Base-by-base conservation (phyloP, 2,329 filamentous ascomycete genomes). In the Microascus cirrosus region DNA sequence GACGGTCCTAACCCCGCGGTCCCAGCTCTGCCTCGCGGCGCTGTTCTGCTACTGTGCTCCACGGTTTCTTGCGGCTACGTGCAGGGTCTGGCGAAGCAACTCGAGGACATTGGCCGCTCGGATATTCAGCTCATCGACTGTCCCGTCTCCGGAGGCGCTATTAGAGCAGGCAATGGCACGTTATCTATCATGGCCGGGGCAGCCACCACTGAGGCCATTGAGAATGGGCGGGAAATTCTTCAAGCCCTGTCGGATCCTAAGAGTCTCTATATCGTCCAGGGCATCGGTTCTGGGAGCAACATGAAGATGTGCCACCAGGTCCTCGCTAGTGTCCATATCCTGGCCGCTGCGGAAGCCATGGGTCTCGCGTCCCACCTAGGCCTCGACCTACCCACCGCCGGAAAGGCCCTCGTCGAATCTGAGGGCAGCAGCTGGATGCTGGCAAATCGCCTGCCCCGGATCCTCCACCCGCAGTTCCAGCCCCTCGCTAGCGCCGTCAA, bases 151-250 rank as follows among this genome's bases (percentile, higher is more conserved):
- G 66, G 66, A 3, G 66, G 66, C 13, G 64, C 65, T 1, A 60
- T 56, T 0, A 57, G 66, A 8, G 84, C 84, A 1, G 82, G 79
- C 1, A 76, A 82, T 54, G 84, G 84, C 1, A 86, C 83, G 0
- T 69, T 87, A 50, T 87, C 85, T 7, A 90, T 92, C 66, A 89
- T 92, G 81, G 85, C 85, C 0, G 83, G 84, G 1, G 85, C 78
- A 0, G 73, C 79, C 0, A 75, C 79, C 0, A 75, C 25, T 2
- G 75, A 74, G 2, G 81, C 82, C 5, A 70, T 90, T 1, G 73
- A 77, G 36, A 79, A 78, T 59, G 84, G 78, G 0, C 76, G 75
- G 24, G 77, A 75, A 54, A 70, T 90, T 1, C 74, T 91, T 2
- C 74, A 82, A 56, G 79, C 80, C 62, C 81, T 92, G 74, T 81